Base-by-base conservation (phyloP, 352 stramenopile genomes). In the Pythium chondricola region DNA sequence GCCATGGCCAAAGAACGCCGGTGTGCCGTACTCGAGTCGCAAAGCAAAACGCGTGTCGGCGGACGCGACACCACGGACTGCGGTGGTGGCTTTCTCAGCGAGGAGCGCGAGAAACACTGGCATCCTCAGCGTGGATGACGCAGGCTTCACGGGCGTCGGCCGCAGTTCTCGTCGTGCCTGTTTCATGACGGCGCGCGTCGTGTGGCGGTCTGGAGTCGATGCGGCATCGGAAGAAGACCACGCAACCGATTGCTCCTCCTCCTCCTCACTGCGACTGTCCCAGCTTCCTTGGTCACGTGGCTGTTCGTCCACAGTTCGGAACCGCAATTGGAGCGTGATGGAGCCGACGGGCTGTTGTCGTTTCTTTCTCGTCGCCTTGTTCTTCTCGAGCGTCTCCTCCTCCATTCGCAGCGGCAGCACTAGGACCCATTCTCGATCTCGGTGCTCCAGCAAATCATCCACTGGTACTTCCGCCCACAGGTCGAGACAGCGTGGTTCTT, bases 21-120 rank as follows among this genome's bases (percentile, higher is more conserved):
- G 55, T 0, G 48, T 54, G 2, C 36, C 48, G 26, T 63, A 63
- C 14, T 63, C 55, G 14, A 63, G 17, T 30, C 55, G 47, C 10
- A 63, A 22, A 0, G 37, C 40, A 10, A 30, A 33, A 26, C 43
- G n/a, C n/a, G n/a, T n/a, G n/a, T n/a, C n/a, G n/a, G 22, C 11
- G 22, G 11, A 4, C 9, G 18, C 35, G 35, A 41, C 16, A 13
- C 37, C 13, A 14, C 32, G n/a, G n/a, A n/a, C n/a, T n/a, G n/a
- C n/a, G n/a, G n/a, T n/a, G n/a, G n/a, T n/a, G n/a, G n/a, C n/a
- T n/a, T n/a, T n/a, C n/a, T n/a, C n/a, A n/a, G n/a, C n/a, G n/a
- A n/a, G n/a, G n/a, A n/a, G n/a, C n/a, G n/a, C n/a, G n/a, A n/a
- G n/a, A n/a, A n/a, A n/a, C n/a, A n/a, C n/a, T n/a, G n/a, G n/a